A percentile compares a stretch with the other conserved stretches of the same genome.
These are phyloP conservation scores for Mortierella sp. DNA, from an alignment of 371 early-diverging fungal species.

Conservation along the genomic window DNA sequence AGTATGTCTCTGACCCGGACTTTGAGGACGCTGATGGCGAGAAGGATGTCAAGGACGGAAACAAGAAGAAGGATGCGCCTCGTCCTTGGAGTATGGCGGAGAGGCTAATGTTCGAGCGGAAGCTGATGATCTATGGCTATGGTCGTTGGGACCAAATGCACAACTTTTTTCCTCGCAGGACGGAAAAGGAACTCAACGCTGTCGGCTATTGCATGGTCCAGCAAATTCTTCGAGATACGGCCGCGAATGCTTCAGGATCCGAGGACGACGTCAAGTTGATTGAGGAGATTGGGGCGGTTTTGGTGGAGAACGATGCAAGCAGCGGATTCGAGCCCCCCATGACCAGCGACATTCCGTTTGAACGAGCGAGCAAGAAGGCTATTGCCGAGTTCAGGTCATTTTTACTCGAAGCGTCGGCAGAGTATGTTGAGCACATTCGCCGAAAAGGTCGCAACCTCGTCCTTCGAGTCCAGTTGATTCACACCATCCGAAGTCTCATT, in stretches of 20 bases:
- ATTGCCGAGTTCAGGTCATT: slow-evolving; percentile 76
- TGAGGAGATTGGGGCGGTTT: slow-evolving; percentile 45
- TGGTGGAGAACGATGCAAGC: slow-evolving; percentile 59
- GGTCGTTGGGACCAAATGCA: slow-evolving; percentile 82
- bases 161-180: slow-evolving; percentile 68
- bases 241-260: slow-evolving; percentile 16
- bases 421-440: slow-evolving; percentile 81
- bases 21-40: slow-evolving; percentile 43
- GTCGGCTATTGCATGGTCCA: slow-evolving; percentile 57
- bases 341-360: slow-evolving; percentile 68
- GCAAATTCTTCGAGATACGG: slow-evolving; percentile 40
- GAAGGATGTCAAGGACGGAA: slow-evolving; percentile 30
- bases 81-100: slow-evolving; percentile 85
- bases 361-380: slow-evolving; percentile 71
- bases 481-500: slow-evolving; percentile 77
- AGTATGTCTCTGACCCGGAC: slow-evolving; percentile 48
- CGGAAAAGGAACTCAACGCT: slow-evolving; percentile 71
- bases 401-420: slow-evolving; percentile 75
- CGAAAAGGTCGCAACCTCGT: slow-evolving; percentile 81
- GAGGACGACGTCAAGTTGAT: slow-evolving; percentile 44
- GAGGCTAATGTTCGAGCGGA: slow-evolving; percentile 82
- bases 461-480: slow-evolving; percentile 81
- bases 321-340: slow-evolving; percentile 48
- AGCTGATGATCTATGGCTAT: slow-evolving; percentile 87
- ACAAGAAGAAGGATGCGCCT: slow-evolving; percentile 58